Evolutionary conservation across 306 rosid species (phyloP), one percentile per base, ranked within the genome.

Genomic region (Sicyos baderoa): DNA sequence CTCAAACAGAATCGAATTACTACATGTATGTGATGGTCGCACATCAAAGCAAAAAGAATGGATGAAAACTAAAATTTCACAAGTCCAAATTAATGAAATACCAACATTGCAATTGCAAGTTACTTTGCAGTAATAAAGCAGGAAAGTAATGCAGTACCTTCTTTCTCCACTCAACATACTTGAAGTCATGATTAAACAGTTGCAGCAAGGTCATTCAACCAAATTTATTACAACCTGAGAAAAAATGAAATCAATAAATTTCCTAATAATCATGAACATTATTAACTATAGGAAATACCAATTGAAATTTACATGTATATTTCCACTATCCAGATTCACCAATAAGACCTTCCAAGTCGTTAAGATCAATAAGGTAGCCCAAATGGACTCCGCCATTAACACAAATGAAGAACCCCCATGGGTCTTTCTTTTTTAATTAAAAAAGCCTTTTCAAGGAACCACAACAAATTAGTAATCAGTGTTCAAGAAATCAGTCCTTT

Each of bases 81-180:
- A 9, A 54, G 7, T 50, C 71, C 40, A 57, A 73, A 37, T 40
- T 21, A 53, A 27, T 9, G 13, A 25, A 21, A 8, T 18, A 68
- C 50, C 16, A 40, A 54, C 57, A 48, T 14, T 15, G 32, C 16
- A 57, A 48, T 14, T 15, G 32, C 16, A 57, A 16, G 40, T 35
- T 47, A 6, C 44, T 5, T 37, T 40, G 45, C 52, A 48, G 63
- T 51, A 32, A 14, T 58, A 21, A n/a, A 76, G 12, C 18, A 63
- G 72, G 67, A 74, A 21, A 54, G 70, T 66, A 22, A 47, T 45
- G 58, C 16, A 21, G 53, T 85, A 94, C 99, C 99, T 90, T 74
- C 90, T 79, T 57, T 94, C 99, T 83, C 99, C 97, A 8, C 76
- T 84, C 83, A 82, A 71, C 88, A 85, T 81, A 80, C 85, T 93